phyloP scores from a whole-genome alignment of 148 eudicot genomes.

The Rhododendron simsii region DNA sequence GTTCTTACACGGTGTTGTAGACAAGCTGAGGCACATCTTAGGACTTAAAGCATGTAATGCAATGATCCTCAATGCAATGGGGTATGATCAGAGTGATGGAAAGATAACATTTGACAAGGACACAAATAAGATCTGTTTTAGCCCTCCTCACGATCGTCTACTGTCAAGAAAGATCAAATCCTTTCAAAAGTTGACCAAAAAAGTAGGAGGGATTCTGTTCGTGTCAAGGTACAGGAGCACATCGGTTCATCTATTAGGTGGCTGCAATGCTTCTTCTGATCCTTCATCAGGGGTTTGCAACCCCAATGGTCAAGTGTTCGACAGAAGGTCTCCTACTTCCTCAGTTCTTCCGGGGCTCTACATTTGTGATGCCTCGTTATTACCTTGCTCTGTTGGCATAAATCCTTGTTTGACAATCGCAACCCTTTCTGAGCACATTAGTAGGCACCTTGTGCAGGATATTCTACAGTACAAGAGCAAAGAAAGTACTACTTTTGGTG shows the following conservation, averaged over 20 bases:
- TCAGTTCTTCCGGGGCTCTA: conserved; percentile 30
- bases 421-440: conserved; percentile 26
- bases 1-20: conserved; percentile 20
- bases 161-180: conserved; percentile 27
- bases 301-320: conserved; percentile 32
- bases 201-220: conserved; percentile 31
- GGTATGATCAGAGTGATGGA: conserved; percentile 31
- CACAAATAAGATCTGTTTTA: conserved; percentile 11
- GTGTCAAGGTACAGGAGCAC: conserved; percentile 31
- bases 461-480: conserved; percentile 10
- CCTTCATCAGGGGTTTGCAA: conserved; percentile 30
- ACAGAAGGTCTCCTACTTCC: not conserved
- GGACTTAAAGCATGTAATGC: conserved; percentile 16
- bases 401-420: conserved; percentile 35
- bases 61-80: conserved; percentile 38
- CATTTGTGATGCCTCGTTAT: conserved; percentile 35
- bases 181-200: conserved; percentile 28
- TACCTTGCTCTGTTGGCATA: conserved; percentile 35
- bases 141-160: conserved; percentile 26
- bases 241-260: conserved; percentile 39
- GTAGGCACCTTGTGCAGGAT: conserved; percentile 26
- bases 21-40: conserved; percentile 17
- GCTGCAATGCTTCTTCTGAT: conserved; percentile 35
- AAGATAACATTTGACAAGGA: conserved; percentile 26
- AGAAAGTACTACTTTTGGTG: not conserved